phyloP scores from a whole-genome alignment of 352 stramenopile genomes.

The Globisporangium mamillatum region DNA sequence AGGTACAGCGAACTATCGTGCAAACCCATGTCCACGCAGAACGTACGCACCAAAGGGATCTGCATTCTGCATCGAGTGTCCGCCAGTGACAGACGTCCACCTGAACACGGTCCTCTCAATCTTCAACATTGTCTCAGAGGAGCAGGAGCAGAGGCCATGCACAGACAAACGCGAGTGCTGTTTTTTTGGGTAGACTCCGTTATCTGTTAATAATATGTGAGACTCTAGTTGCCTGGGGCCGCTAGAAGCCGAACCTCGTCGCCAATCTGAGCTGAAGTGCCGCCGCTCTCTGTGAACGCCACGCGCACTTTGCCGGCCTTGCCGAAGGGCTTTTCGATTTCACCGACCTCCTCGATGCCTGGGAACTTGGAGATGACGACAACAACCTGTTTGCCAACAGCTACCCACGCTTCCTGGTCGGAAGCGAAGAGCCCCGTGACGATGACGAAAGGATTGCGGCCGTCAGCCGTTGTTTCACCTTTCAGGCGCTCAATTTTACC shows the following conservation, averaged over 20 bases:
- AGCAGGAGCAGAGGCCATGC: slow-evolving; percentile 23
- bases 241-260: slow-evolving; percentile 29
- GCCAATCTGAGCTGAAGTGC: slow-evolving; percentile 45
- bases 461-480: slow-evolving; percentile 57
- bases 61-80: slow-evolving; percentile 42
- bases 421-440: slow-evolving; percentile 51
- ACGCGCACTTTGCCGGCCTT: slow-evolving; percentile 77
- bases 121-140: slow-evolving; percentile 21
- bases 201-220: not conserved
- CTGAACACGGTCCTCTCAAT: slow-evolving; percentile 22
- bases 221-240: not conserved
- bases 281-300: slow-evolving; percentile 35
- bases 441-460: slow-evolving; percentile 65
- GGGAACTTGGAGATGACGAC: slow-evolving; percentile 26
- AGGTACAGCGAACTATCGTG: slow-evolving; percentile 42
- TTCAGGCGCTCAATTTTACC: slow-evolving; percentile 66
- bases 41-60: slow-evolving; percentile 48
- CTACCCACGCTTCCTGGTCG: slow-evolving; percentile 37
- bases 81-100: slow-evolving; percentile 19
- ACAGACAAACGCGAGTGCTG: slow-evolving; percentile 44
- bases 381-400: slow-evolving; percentile 17
- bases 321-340: slow-evolving; percentile 70
- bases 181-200: slow-evolving; percentile 33
- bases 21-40: slow-evolving; percentile 37
- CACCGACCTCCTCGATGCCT: slow-evolving; percentile 28